These are phyloP conservation scores for Pseudogymnoascus sp. DNA, from an alignment of 2,329 filamentous ascomycete species.

Conservation along the genomic window DNA sequence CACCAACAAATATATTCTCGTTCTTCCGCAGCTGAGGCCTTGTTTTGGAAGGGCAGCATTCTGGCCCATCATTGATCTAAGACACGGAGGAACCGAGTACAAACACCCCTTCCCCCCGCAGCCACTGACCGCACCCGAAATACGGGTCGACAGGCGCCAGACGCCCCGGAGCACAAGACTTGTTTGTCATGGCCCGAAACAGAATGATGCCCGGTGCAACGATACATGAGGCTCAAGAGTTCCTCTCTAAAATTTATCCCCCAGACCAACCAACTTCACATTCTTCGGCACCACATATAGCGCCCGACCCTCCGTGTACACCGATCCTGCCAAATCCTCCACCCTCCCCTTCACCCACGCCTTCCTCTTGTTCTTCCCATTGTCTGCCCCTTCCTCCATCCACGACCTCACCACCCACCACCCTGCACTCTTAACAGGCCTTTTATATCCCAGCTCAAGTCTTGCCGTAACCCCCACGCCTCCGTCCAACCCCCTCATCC, in stretches of 20 bases:
- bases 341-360: conserved; percentile 49
- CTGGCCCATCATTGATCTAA: background rate
- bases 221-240: background rate
- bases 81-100: background rate
- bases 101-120: background rate
- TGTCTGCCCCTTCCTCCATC: conserved; percentile 34
- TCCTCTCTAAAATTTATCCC: conserved; percentile 10
- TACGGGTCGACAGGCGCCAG: background rate
- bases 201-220: background rate
- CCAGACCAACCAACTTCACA: conserved; percentile 14
- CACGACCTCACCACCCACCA: conserved; percentile 58
- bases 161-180: background rate
- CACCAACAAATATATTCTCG: background rate
- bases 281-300: conserved; percentile 54
- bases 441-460: conserved; percentile 56
- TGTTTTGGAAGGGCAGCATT: background rate
- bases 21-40: background rate
- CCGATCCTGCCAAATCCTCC: conserved; percentile 48
- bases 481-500: conserved; percentile 42
- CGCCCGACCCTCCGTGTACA: conserved; percentile 53
- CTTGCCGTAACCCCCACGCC: conserved; percentile 51
- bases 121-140: background rate
- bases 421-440: conserved; percentile 50
- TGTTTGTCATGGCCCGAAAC: background rate
- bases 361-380: conserved; percentile 41